Conservation (phyloP, 2,329 filamentous ascomycete genomes). For the Cyclaneusma minus region DNA sequence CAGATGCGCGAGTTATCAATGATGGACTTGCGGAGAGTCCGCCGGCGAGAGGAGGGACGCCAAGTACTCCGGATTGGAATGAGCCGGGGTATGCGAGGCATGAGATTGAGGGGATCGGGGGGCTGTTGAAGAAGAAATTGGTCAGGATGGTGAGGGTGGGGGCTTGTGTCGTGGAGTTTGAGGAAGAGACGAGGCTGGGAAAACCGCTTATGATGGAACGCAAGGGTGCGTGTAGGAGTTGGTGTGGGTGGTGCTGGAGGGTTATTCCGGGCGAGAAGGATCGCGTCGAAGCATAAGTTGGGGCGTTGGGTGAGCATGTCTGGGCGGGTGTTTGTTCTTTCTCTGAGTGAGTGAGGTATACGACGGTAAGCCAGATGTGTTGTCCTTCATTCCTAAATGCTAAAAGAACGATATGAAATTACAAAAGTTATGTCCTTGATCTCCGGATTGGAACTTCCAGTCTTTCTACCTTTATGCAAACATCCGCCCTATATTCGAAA, state of each 20-base stretch:
- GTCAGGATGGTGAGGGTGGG: conserved; percentile 71
- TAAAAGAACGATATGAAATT: too few relatives aligned
- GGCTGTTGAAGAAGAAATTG: conserved; percentile 75
- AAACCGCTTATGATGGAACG: conserved; percentile 57
- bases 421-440: too few relatives aligned
- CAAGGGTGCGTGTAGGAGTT: conserved; percentile 53
- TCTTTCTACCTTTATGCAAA: too few relatives aligned
- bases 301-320: background rate
- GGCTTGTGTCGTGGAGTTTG: conserved; percentile 71
- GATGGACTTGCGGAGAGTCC: conserved; percentile 8
- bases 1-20: conserved; percentile 37
- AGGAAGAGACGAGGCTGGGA: conserved; percentile 55
- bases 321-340: background rate
- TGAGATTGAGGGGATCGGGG: conserved; percentile 84
- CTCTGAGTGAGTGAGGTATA: background rate
- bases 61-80: conserved; percentile 21
- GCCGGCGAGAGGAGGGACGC: conserved; percentile 8
- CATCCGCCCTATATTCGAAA: too few relatives aligned
- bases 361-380: too few relatives aligned
- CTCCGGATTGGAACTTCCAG: too few relatives aligned
- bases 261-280: conserved; percentile 48
- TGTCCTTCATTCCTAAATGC: too few relatives aligned
- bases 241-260: conserved; percentile 84
- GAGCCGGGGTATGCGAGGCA: conserved; percentile 65
- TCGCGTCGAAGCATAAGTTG: conserved; percentile 6